Conservation (phyloP, 2,329 filamentous ascomycete species). For the Cercospora sp. region DNA sequence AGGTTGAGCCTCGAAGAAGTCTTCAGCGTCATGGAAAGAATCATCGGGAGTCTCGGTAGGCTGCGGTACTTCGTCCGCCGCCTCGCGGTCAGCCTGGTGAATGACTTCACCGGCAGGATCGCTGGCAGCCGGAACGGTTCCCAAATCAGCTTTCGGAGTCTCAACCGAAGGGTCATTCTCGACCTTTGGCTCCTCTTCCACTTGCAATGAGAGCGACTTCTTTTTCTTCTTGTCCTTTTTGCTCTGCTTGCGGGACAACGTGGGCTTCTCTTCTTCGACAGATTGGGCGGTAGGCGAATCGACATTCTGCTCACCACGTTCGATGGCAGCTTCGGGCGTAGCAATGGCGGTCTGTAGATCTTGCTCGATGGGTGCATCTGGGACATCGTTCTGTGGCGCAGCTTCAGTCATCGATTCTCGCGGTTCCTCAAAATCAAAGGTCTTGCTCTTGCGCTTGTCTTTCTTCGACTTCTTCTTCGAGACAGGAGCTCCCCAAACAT, state of each 20-base stretch:
- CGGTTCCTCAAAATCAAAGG: neutral
- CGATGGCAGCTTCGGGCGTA: neutral
- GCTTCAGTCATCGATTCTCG: neutral
- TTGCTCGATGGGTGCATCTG: neutral
- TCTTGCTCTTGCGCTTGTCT: constrained; percentile 24
- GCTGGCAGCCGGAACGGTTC: neutral
- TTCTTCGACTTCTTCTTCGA: constrained; percentile 36
- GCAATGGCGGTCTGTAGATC: neutral
- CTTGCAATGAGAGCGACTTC: constrained; percentile 6
- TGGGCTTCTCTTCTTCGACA: constrained; percentile 8
- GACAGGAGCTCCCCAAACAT: neutral
- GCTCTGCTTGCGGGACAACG: constrained; percentile 25
- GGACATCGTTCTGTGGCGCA: neutral
- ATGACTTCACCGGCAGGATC: constrained; percentile 6
- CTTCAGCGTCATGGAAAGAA: constrained; percentile 19
- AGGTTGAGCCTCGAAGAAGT: constrained; percentile 10
- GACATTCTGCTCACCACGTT: neutral
- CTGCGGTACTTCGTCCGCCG: constrained; percentile 7
- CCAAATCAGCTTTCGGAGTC: neutral
- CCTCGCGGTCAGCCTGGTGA: constrained; percentile 7
- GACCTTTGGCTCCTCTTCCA: constrained; percentile 3
- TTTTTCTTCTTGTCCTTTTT: constrained; percentile 31
- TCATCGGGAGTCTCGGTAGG: constrained; percentile 16
- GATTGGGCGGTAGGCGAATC: neutral
- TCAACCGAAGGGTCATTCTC: neutral